A percentile compares a stretch with the other conserved stretches of the same genome.
Conservation (phyloP, 495 filamentous ascomycete species). For the Chaetomium tenue region DNA sequence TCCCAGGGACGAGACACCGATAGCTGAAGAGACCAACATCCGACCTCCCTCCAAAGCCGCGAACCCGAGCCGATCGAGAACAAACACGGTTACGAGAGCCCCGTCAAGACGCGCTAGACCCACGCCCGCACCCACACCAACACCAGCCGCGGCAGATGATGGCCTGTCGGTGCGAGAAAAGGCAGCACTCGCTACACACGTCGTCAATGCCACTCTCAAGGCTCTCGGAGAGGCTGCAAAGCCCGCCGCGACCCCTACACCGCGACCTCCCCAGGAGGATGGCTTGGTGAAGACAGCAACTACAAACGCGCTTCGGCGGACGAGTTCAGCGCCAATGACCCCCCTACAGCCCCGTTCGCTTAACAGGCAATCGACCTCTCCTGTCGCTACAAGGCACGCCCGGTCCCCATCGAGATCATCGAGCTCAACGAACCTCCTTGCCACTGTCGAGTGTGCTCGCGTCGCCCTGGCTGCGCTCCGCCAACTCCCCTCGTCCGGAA, state of each 20-base stretch:
- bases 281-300: constrained; percentile 38
- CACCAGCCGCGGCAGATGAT: constrained; percentile 20
- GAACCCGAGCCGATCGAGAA: constrained; percentile 25
- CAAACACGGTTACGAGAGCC: constrained; percentile 26
- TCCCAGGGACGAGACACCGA: constrained; percentile 34
- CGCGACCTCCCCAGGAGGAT: constrained; percentile 33
- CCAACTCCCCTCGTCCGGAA: constrained; percentile 51
- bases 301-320: constrained; percentile 44
- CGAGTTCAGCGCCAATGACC: constrained; percentile 48
- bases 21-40: constrained; percentile 16
- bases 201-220: constrained; percentile 75
- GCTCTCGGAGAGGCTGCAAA: constrained; percentile 72
- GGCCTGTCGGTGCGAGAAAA: constrained; percentile 59
- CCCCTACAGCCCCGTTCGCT: constrained; percentile 54
- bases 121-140: constrained; percentile 11
- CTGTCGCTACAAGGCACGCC: constrained; percentile 35
- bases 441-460: constrained; percentile 71
- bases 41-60: constrained; percentile 32
- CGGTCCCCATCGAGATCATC: constrained; percentile 31
- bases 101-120: constrained; percentile 25
- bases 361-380: constrained; percentile 53
- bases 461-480: constrained; percentile 70
- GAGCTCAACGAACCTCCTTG: constrained; percentile 39
- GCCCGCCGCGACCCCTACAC: constrained; percentile 28
- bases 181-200: constrained; percentile 72